These are phyloP conservation scores for Elsinoe fawcettii DNA, from an alignment of 2,329 filamentous ascomycete genomes.

Conservation along the genomic window DNA sequence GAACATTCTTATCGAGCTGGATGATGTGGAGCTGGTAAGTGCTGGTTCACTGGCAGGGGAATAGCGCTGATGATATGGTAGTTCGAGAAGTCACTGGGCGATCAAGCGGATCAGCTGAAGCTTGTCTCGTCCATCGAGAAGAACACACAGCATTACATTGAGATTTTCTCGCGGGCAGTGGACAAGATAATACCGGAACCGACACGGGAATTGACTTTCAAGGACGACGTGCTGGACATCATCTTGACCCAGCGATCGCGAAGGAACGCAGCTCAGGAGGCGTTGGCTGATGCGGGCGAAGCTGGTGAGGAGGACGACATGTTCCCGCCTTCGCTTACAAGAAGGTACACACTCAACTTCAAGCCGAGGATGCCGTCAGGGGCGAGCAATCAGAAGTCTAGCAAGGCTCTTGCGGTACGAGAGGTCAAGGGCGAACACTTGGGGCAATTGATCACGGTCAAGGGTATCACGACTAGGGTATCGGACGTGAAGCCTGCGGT, in stretches of 20 bases:
- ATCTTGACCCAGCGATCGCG: constrained; percentile 87
- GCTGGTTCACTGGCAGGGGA: not conserved
- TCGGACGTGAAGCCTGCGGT: constrained; percentile 97
- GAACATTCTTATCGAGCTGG: constrained; percentile 78
- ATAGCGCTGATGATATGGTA: constrained; percentile 31
- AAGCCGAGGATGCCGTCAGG: constrained; percentile 74
- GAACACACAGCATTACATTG: constrained; percentile 93
- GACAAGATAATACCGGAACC: constrained; percentile 79
- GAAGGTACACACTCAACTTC: constrained; percentile 92
- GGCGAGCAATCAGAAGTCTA: constrained; percentile 48
- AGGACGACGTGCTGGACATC: constrained; percentile 94
- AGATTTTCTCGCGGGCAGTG: constrained; percentile 79
- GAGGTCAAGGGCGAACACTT: constrained; percentile 89
- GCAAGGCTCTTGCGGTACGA: constrained; percentile 75
- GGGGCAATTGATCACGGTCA: constrained; percentile 84
- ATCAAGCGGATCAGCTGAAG: constrained; percentile 50
- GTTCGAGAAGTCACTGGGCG: constrained; percentile 67
- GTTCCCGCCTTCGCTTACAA: constrained; percentile 85
- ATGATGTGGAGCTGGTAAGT: constrained; percentile 70
- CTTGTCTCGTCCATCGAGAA: constrained; percentile 77
- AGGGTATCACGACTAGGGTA: constrained; percentile 88
- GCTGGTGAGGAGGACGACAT: constrained; percentile 61
- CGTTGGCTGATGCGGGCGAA: constrained; percentile 48
- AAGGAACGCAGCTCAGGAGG: constrained; percentile 63
- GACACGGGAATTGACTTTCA: constrained; percentile 77